A percentile compares a stretch with the other conserved stretches of the same genome.
Conservation (phyloP, 2,329 filamentous ascomycete genomes). For the Botrytis tulipae region DNA sequence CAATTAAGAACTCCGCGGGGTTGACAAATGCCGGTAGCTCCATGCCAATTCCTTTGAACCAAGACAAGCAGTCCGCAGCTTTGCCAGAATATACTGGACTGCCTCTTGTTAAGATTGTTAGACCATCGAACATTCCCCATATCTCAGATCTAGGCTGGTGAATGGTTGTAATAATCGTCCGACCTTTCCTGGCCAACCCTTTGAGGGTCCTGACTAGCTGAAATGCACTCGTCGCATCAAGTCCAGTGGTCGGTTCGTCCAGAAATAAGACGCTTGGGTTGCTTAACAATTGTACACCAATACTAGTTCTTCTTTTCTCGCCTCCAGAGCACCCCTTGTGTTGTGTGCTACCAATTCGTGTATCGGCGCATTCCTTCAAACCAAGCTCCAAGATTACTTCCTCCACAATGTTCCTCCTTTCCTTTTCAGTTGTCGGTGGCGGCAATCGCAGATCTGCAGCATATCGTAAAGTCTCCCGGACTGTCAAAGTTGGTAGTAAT, state of each 20-base stretch:
- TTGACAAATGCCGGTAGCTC: constrained; percentile 70
- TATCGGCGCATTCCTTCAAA: constrained; percentile 74
- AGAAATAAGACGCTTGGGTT: constrained; percentile 77
- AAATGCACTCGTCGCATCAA: constrained; percentile 75
- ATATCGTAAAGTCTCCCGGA: constrained; percentile 72
- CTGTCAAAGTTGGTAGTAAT: constrained; percentile 69
- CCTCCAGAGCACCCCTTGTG: constrained; percentile 77
- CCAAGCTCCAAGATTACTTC: constrained; percentile 74
- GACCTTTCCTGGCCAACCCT: constrained; percentile 61
- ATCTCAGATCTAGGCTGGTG: constrained; percentile 79
- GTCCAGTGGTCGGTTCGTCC: constrained; percentile 75
- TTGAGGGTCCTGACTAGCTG: constrained; percentile 72
- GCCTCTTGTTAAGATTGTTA: constrained; percentile 67
- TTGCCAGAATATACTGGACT: constrained; percentile 66
- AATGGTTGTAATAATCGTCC: constrained; percentile 72
- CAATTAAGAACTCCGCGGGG: constrained; percentile 73
- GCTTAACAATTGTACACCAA: constrained; percentile 75
- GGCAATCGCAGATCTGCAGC: constrained; percentile 70
- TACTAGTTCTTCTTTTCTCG: constrained; percentile 73
- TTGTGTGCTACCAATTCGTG: constrained; percentile 66
- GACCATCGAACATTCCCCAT: constrained; percentile 72
- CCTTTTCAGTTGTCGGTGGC: constrained; percentile 55
- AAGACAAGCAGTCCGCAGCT: constrained; percentile 55
- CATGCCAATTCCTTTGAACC: constrained; percentile 62
- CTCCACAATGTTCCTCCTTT: constrained; percentile 65